These are phyloP conservation scores for Cyclotella atomus DNA, from an alignment of 108 stramenopile genomes.

Conservation along the genomic window DNA sequence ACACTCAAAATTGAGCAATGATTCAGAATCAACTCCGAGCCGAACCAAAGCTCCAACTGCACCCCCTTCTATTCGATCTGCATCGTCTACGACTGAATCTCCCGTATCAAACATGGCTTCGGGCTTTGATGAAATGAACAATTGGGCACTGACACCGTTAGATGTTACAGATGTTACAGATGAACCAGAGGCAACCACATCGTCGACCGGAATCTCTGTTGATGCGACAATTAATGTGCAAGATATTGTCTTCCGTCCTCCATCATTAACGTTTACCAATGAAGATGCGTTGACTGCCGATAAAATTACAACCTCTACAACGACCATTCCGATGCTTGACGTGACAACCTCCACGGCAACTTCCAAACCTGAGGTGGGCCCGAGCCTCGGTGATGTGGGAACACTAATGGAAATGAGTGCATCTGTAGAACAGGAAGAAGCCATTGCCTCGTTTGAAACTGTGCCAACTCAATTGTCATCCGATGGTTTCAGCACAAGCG, in stretches of 20 bases:
- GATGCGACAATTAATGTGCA: slow-evolving; percentile 1
- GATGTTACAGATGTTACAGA: not conserved
- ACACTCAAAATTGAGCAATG: slow-evolving; percentile 12
- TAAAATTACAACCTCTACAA: not conserved
- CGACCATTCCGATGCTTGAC: not conserved
- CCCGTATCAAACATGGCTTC: not conserved
- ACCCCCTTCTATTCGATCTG: no score
- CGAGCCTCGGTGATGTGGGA: no score
- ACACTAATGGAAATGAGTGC: not conserved
- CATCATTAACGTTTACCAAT: not conserved
- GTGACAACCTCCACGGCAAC: not conserved
- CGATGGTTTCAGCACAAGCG: not conserved
- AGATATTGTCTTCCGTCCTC: slow-evolving; percentile 5
- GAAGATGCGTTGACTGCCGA: not conserved
- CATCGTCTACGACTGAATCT: not conserved
- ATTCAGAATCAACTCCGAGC: not conserved
- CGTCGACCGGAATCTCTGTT: not conserved
- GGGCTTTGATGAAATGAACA: not conserved
- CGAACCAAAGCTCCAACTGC: not conserved
- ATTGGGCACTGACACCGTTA: slow-evolving; percentile 7
- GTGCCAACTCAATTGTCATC: not conserved
- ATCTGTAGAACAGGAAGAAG: not conserved
- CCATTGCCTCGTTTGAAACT: not conserved
- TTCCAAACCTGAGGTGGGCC: no score
- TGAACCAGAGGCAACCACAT: no score